These are phyloP conservation scores for Zopfochytrium polystomum DNA, from an alignment of 371 early-diverging fungal genomes.

Conservation along the genomic window DNA sequence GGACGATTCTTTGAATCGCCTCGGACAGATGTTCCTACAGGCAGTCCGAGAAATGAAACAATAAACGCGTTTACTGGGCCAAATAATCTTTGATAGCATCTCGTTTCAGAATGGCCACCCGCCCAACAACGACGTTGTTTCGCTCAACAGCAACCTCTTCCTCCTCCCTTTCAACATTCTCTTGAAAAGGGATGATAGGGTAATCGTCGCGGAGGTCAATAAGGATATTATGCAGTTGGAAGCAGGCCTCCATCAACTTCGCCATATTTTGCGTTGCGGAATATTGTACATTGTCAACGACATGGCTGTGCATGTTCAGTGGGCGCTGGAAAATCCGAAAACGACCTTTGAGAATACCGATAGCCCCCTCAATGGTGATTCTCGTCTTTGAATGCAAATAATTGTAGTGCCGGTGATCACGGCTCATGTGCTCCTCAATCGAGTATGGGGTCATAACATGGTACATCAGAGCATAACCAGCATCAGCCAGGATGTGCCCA, in stretches of 20 bases:
- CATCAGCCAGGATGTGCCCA: slow-evolving; percentile 6
- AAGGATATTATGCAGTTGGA: slow-evolving; percentile 6
- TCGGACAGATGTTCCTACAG: no score
- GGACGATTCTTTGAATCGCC: no score
- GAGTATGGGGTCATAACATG: slow-evolving; percentile 15
- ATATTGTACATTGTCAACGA: background rate
- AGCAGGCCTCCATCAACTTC: slow-evolving; percentile 1
- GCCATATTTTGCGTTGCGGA: background rate
- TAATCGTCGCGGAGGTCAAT: background rate
- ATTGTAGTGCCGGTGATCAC: slow-evolving; percentile 12
- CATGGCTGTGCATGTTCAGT: background rate
- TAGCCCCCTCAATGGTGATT: slow-evolving; percentile 12
- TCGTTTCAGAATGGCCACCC: background rate
- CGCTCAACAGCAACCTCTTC: no score
- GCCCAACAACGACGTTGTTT: background rate
- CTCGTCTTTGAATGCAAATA: slow-evolving; percentile 14
- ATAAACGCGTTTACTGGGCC: no score
- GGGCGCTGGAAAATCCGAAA: slow-evolving; percentile 7
- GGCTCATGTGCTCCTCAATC: background rate
- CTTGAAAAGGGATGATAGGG: background rate
- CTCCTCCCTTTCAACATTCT: background rate
- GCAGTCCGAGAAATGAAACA: no score
- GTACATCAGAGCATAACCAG: slow-evolving; percentile 5
- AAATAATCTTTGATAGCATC: slow-evolving; percentile 6
- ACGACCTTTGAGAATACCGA: slow-evolving; percentile 16